Conservation (phyloP, 148 eudicot genomes). For the Cornus suecica region DNA sequence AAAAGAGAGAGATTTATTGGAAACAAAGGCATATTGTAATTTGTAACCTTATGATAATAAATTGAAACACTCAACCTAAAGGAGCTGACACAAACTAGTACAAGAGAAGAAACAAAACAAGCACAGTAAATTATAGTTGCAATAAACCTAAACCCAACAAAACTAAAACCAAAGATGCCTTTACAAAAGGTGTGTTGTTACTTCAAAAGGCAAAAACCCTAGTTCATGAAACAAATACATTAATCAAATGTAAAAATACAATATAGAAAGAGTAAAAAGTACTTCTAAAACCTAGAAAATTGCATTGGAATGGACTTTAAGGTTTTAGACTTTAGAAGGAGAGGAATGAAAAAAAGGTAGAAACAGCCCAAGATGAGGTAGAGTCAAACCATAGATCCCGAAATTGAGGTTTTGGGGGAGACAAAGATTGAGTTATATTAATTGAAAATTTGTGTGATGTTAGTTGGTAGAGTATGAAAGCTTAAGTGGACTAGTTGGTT, state of each 20-base stretch:
- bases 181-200: conserved; percentile 9
- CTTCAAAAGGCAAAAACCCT: conserved; percentile 3
- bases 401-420: conserved; percentile 12
- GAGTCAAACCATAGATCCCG: conserved; percentile 15
- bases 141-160: conserved; percentile 13
- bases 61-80: not conserved
- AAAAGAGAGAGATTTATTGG: conserved; percentile 8
- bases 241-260: not conserved
- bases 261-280: not conserved
- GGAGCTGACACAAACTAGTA: conserved; percentile 10
- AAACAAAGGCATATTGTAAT: not conserved
- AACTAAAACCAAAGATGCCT: conserved; percentile 9
- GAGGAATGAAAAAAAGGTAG: not conserved
- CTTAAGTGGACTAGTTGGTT: conserved; percentile 2
- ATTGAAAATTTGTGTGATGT: not conserved
- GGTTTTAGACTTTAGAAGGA: conserved; percentile 8
- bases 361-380: conserved; percentile 2
- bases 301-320: conserved; percentile 11
- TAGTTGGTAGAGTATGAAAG: not conserved
- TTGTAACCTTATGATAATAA: not conserved
- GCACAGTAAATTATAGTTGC: not conserved
- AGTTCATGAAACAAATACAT: not conserved
- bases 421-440: not conserved
- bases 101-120: conserved; percentile 5
- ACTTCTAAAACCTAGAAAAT: conserved; percentile 6